Evolutionary conservation across 768 basidiomycete species (phyloP).

Genomic region (Auricularia auricula-judae): DNA sequence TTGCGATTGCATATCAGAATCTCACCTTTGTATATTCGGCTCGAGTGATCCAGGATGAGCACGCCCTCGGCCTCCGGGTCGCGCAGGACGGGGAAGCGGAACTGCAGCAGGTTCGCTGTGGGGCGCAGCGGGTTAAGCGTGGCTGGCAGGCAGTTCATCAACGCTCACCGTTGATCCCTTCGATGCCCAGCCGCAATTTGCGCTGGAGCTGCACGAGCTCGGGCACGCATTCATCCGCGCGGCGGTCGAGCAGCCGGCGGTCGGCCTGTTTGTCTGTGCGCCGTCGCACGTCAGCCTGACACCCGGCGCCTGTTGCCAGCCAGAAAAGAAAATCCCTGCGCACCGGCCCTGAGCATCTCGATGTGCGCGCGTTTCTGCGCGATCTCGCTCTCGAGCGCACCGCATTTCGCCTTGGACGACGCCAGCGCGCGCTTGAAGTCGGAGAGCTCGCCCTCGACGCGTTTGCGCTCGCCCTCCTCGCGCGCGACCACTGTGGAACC

Average conservation of each 20-base stretch:
- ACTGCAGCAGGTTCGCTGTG: slow-evolving; percentile 50
- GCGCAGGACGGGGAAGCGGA: slow-evolving; percentile 58
- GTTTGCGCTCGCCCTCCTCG: slow-evolving; percentile 49
- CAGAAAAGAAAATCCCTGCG: slow-evolving; percentile 11
- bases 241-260: slow-evolving; percentile 37
- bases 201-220: slow-evolving; percentile 47
- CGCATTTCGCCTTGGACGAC: slow-evolving; percentile 46
- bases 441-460: slow-evolving; percentile 50
- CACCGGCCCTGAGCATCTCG: slow-evolving; percentile 55
- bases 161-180: slow-evolving; percentile 50
- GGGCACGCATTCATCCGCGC: slow-evolving; percentile 39
- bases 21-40: slow-evolving; percentile 54
- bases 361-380: slow-evolving; percentile 57
- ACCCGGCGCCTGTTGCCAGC: slow-evolving; percentile 14
- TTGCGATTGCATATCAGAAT: background rate
- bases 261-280: slow-evolving; percentile 59
- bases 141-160: background rate
- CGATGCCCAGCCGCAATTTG: slow-evolving; percentile 52
- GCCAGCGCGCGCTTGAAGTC: slow-evolving; percentile 56
- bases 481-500: slow-evolving; percentile 31
- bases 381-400: slow-evolving; percentile 54
- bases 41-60: slow-evolving; percentile 65
- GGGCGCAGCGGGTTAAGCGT: background rate
- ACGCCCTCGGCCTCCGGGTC: slow-evolving; percentile 55
- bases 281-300: slow-evolving; percentile 6